These are phyloP conservation scores for Colletotrichum eremochloae DNA, from an alignment of 2,329 filamentous ascomycete genomes.

Conservation along the genomic window DNA sequence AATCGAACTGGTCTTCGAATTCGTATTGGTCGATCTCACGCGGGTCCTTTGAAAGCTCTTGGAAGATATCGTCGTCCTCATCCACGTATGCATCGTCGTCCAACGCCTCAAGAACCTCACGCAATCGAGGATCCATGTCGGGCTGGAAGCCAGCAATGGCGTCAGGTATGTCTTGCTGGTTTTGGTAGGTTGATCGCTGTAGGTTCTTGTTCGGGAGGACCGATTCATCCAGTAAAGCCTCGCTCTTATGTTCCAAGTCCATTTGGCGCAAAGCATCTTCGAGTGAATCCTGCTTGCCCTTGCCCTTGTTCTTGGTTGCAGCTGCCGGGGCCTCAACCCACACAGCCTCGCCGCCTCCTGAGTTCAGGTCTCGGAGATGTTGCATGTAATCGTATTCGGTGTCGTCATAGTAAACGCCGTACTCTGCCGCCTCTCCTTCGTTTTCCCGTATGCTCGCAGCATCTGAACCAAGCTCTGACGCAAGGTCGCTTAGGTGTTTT, in stretches of 20 bases:
- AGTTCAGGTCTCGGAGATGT: slow-evolving; percentile 90
- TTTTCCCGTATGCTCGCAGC: slow-evolving; percentile 80
- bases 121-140: slow-evolving; percentile 94
- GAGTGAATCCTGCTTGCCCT: slow-evolving; percentile 82
- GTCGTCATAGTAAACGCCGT: slow-evolving; percentile 96
- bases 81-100: slow-evolving; percentile 97
- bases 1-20: slow-evolving; percentile 75
- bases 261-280: slow-evolving; percentile 83
- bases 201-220: slow-evolving; percentile 85
- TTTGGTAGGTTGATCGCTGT: slow-evolving; percentile 84
- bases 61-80: slow-evolving; percentile 88
- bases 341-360: slow-evolving; percentile 79
- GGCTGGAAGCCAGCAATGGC: slow-evolving; percentile 94
- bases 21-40: slow-evolving; percentile 83
- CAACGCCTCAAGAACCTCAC: slow-evolving; percentile 91
- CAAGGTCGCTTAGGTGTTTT: slow-evolving; percentile 81
- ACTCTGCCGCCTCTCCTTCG: slow-evolving; percentile 94
- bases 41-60: slow-evolving; percentile 75
- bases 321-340: slow-evolving; percentile 82
- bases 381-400: slow-evolving; percentile 99
- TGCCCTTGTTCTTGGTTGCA: slow-evolving; percentile 69
- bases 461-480: slow-evolving; percentile 79
- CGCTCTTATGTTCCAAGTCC: slow-evolving; percentile 66
- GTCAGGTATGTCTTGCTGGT: slow-evolving; percentile 93
- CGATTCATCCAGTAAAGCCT: slow-evolving; percentile 77